Evolutionary conservation across 345 rosid species (phyloP), one percentile per base, ranked within the genome.

Genomic region (Passiflora organensis): DNA sequence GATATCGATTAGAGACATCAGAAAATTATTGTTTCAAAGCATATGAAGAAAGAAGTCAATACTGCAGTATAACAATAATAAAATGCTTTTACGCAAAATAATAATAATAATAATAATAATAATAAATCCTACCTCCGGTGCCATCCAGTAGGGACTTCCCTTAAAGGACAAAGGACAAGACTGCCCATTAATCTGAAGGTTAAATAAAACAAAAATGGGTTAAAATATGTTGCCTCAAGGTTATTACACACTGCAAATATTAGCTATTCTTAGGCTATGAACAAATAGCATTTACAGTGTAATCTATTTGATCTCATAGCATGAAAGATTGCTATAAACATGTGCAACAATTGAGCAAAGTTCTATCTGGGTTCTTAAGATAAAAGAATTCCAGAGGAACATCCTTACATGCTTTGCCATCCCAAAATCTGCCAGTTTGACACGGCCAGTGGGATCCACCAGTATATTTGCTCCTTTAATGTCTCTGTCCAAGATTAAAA

Each of bases 101-200:
- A n/a, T 37, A 37, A 0, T 37, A 13, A 6, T 12, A 5, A 6
- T 37, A 37, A 13, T 13, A 37, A 37, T 37, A 37, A 13, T n/a
- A 19, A 17, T 22, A 38, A 21, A 20, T 15, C 69, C 19, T n/a
- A 85, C 94, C 87, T 85, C 94, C 19, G 94, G 94, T 53, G 94
- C 94, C 89, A 85, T 76, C 94, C 94, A 85, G 65, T 80, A 82
- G 23, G 94, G 94, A 68, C 94, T 85, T 56, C 94, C 94, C 69
- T 80, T 85, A 74, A 85, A 79, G 25, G 94, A 85, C 44, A 85
- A 72, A 5, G 86, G 85, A 57, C 86, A 82, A 11, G 94, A 80
- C 61, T 85, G 94, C 55, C 94, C 94, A 2, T 84, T 73, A 62
- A 85, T 85, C 94, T 85, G 75, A 62, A 77, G 55, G 51, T n/a